phyloP scores from a whole-genome alignment of 1,139 yeast genomes.

The Hansenula anomala region DNA sequence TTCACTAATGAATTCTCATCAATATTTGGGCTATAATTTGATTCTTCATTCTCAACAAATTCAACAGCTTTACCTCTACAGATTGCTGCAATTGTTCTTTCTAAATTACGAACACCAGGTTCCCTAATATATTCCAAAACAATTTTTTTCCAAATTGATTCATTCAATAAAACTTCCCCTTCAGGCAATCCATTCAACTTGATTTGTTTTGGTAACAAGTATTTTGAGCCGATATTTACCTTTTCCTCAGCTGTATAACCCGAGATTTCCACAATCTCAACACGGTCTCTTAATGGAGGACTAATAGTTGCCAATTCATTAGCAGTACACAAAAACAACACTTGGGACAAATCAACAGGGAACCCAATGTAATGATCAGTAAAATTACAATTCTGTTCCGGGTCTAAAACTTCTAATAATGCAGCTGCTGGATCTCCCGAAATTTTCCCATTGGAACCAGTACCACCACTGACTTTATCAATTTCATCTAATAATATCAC shows the following conservation, averaged over 20 bases:
- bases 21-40: conserved; percentile 34
- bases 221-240: conserved; percentile 63
- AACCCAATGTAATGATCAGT: conserved; percentile 85
- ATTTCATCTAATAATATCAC: conserved; percentile 87
- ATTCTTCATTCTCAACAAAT: conserved; percentile 38
- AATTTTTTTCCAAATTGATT: conserved; percentile 53
- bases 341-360: conserved; percentile 82
- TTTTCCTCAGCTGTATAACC: conserved; percentile 85
- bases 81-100: conserved; percentile 64
- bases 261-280: conserved; percentile 75
- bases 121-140: conserved; percentile 76
- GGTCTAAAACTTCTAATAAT: conserved; percentile 81
- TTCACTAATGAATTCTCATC: conserved; percentile 40
- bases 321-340: conserved; percentile 87
- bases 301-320: conserved; percentile 73
- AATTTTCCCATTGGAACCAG: conserved; percentile 39
- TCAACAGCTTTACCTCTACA: conserved; percentile 85
- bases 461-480: conserved; percentile 69
- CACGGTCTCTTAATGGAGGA: conserved; percentile 78
- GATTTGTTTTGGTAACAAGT: conserved; percentile 76
- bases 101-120: conserved; percentile 82
- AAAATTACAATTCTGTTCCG: conserved; percentile 79
- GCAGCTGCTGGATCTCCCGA: conserved; percentile 95
- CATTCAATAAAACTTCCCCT: conserved; percentile 34
- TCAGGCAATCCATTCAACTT: conserved; percentile 62